Evolutionary conservation across 768 basidiomycete genomes (phyloP).

Genomic region (Leccinum rimulosum): DNA sequence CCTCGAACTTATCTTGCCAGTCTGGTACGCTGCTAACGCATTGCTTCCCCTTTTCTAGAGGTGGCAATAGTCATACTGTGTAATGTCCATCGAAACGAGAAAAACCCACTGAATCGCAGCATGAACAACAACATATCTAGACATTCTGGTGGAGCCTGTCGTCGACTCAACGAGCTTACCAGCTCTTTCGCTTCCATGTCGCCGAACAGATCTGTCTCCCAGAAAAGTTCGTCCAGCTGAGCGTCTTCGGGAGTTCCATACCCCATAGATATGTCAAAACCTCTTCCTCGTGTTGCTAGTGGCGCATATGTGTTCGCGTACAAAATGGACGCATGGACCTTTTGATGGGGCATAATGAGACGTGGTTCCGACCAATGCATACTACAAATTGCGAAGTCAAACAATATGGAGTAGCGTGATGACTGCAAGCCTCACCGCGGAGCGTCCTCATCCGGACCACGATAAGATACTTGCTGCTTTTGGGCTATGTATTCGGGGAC

Average conservation of each 20-base stretch:
- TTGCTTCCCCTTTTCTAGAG: slow-evolving; percentile 19
- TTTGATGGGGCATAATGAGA: slow-evolving; percentile 2
- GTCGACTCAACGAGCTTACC: not conserved
- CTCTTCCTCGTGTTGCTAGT: not conserved
- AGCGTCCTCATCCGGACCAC: not conserved
- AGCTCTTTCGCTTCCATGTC: not conserved
- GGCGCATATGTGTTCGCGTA: not conserved
- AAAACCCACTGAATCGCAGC: not conserved
- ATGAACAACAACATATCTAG: not conserved
- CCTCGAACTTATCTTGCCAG: slow-evolving; percentile 11
- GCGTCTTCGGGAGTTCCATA: not conserved
- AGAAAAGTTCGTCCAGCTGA: not conserved
- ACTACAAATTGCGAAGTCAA: not conserved
- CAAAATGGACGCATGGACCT: not conserved
- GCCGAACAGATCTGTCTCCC: slow-evolving; percentile 4
- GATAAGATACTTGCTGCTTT: slow-evolving; percentile 6
- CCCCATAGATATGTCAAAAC: not conserved
- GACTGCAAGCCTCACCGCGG: slow-evolving; percentile 6
- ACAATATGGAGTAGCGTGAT: not conserved
- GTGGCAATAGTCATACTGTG: not conserved
- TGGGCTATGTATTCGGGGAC: slow-evolving; percentile 8
- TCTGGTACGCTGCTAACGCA: slow-evolving; percentile 13
- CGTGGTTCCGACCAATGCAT: slow-evolving; percentile 9
- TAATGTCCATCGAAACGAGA: not conserved
- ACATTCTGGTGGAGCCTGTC: not conserved